Base-by-base conservation (phyloP, 768 basidiomycete species). In the Asterophora parasitica region DNA sequence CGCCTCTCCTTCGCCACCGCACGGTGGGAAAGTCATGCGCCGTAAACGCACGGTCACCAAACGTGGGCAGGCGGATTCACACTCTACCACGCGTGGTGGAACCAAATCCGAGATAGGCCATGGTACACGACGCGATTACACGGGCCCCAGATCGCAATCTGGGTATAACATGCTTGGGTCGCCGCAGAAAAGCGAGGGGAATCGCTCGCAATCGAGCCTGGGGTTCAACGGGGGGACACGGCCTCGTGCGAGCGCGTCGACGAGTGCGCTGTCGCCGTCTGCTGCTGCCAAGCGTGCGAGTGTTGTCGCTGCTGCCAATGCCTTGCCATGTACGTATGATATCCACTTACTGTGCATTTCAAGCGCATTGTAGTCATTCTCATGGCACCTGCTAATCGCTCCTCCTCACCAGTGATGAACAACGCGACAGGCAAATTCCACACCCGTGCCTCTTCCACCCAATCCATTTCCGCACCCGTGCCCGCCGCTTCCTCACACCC, bases 251-350 rank as follows among this genome's bases (percentile, higher is more conserved):
- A 82, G 79, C 40, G 69, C 65, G 34, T 85, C 83, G 7, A 74
- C 80, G 2, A 81, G 81, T 53, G 82, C 83, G 4, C 48, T 81
- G 32, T 64, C 70, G 2, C 81, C 81, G 0, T 72, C 67, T 37
- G 68, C 72, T 19, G 76, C 78, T 7, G 78, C 78, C 0, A 74
- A 72, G 47, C 68, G 74, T 30, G 82, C 78, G 1, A 78, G 76
- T 30, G 53, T 61, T 12, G 38, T 75, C 31, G 68, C 61, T 49
- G 53, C 58, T 48, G 57, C 66, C 5, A 66, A 66, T 45, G 62
- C 64, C n/a, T 56, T 46, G 28, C 55, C 53, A 40, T 60, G 72
- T 71, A 59, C 62, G 65, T 58, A 37, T 34, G 23, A 23, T 3
- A 3, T 23, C 3, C 6, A 3, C 6, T 23, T 23, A 23, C 23